A percentile compares a stretch with the other conserved stretches of the same genome.
These are phyloP conservation scores for Sedum album DNA, from an alignment of 164 flowering plant genomes.

Conservation along the genomic window DNA sequence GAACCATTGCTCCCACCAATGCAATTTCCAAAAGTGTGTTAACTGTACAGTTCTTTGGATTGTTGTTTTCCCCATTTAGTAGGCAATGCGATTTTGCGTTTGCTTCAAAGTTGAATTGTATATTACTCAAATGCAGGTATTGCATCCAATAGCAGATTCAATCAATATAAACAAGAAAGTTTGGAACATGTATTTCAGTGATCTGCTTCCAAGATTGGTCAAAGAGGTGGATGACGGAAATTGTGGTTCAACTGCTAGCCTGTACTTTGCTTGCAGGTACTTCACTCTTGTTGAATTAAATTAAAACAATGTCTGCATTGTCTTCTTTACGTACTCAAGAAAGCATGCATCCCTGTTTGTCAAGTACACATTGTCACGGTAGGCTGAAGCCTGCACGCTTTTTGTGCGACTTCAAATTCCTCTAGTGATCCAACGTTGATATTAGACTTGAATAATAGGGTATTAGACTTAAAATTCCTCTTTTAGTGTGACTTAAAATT, in stretches of 20 bases:
- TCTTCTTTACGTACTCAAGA: not conserved
- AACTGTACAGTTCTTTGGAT: not conserved
- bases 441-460: too few species aligned
- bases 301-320: not conserved
- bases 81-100: too few species aligned
- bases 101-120: not conserved
- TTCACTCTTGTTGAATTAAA: not conserved
- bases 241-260: constrained; percentile 77
- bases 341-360: not conserved
- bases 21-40: constrained; percentile 68
- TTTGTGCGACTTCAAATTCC: not conserved
- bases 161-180: constrained; percentile 73
- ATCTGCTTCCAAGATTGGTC: constrained; percentile 77
- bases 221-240: constrained; percentile 89
- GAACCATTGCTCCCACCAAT: constrained; percentile 76
- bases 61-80: not conserved
- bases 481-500: too few species aligned
- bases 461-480: too few species aligned
- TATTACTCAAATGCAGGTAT: constrained; percentile 41
- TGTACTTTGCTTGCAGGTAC: constrained; percentile 87
- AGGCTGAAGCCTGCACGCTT: not conserved
- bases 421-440: too few species aligned
- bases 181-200: constrained; percentile 76
- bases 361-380: not conserved
- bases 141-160: constrained; percentile 67